Evolutionary conservation across 2,329 filamentous ascomycete genomes (phyloP), one percentile per base, ranked within the genome.

Genomic region (Incumbomyces lentus): DNA sequence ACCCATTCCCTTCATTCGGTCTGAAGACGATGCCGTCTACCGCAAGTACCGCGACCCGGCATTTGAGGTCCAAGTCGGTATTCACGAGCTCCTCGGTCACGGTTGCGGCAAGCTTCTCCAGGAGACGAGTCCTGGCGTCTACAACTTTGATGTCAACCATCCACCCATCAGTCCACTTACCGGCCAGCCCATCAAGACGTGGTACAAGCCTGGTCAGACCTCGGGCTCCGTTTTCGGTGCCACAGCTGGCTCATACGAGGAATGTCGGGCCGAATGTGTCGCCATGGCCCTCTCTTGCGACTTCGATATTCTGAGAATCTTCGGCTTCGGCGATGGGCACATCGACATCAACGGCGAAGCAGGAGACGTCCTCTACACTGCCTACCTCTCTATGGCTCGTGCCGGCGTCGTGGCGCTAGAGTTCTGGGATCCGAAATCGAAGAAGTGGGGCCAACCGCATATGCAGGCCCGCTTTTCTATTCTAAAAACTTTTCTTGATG

Each of bases 151-250:
- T 61, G 71, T 80, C 49, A 70, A 80, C 51, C 86, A 86, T 60
- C 88, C 86, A 6, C 90, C 90, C 1, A 68, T 86, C 43, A 93
- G 80, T 59, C 90, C 89, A 1, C 66, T 95, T 34, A 86, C 80
- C 4, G 74, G 78, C 50, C 82, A 90, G 64, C 84, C 85, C 1
- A 73, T 95, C 40, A 78, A 76, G 2, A 86, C 83, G 1, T 95
- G 84, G 81, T 96, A 96, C 71, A 94, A 92, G 66, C 87, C 87
- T 2, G 88, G 88, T 2, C 86, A 95, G 66, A 96, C 90, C 0
- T 96, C 89, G 89, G 85, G 86, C 47, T 87, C 82, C 4, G 86
- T 95, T 0, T 96, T 96, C 60, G 88, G 89, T 19, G 79, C 84
- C 50, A 79, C 93, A 53, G 87, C 89, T 32, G 86, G 84, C 2